These are phyloP conservation scores for Articulospora tetracladia DNA, from an alignment of 495 filamentous ascomycete genomes.

Conservation along the genomic window DNA sequence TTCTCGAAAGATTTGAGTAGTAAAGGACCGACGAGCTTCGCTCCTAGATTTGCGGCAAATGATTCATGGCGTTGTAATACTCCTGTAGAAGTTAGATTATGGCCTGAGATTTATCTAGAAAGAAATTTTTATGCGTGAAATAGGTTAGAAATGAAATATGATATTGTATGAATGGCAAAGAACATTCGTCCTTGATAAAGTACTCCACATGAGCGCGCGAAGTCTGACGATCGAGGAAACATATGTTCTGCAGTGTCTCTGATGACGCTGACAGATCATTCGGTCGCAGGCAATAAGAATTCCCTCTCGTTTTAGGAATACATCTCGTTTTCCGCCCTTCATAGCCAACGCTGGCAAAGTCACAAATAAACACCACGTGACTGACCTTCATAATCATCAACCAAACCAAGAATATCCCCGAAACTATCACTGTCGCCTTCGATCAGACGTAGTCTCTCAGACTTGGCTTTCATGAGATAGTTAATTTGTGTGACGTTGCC, in stretches of 20 bases:
- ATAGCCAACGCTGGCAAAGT: background rate
- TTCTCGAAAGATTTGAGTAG: constrained; percentile 82
- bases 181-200: too few relatives aligned
- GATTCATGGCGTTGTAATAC: constrained; percentile 82
- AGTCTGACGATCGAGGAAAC: too few relatives aligned
- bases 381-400: constrained; percentile 69
- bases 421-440: constrained; percentile 41
- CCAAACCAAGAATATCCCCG: constrained; percentile 51
- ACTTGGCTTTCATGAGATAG: constrained; percentile 53
- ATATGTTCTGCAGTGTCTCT: too few relatives aligned
- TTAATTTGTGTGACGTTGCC: constrained; percentile 67
- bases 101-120: background rate
- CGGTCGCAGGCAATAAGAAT: too few relatives aligned
- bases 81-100: constrained; percentile 30
- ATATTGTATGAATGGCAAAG: too few relatives aligned
- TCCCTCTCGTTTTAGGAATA: too few relatives aligned
- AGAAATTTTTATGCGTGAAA: background rate
- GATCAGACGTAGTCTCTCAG: constrained; percentile 38
- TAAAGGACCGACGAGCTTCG: constrained; percentile 76
- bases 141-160: background rate
- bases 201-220: too few relatives aligned
- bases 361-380: background rate
- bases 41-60: constrained; percentile 79
- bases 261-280: too few relatives aligned
- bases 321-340: too few relatives aligned